Conservation (phyloP, 2,329 filamentous ascomycete genomes). For the Rhynchosporium agropyri region DNA sequence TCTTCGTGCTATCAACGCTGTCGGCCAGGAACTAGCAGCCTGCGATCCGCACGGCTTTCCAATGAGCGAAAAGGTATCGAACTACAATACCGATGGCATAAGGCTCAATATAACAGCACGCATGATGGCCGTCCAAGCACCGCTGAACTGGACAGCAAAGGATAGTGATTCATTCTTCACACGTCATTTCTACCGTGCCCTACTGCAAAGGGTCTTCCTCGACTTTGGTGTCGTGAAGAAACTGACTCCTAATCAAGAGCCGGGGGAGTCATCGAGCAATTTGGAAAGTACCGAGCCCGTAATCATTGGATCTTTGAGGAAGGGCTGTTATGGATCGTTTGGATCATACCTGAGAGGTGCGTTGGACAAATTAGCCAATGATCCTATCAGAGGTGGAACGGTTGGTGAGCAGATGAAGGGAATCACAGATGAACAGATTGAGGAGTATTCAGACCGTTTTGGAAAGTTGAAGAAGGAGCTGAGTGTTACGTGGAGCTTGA, state of each 20-base stretch:
- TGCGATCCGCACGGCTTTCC: slow-evolving; percentile 91
- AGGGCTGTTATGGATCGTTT: slow-evolving; percentile 77
- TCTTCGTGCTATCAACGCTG: slow-evolving; percentile 65
- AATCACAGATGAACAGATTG: slow-evolving; percentile 76
- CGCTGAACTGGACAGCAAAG: slow-evolving; percentile 81
- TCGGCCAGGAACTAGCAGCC: slow-evolving; percentile 69
- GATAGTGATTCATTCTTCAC: slow-evolving; percentile 90
- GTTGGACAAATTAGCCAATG: slow-evolving; percentile 68
- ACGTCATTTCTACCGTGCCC: slow-evolving; percentile 87
- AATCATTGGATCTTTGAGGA: slow-evolving; percentile 83
- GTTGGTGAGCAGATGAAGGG: slow-evolving; percentile 66
- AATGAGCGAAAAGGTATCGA: slow-evolving; percentile 74
- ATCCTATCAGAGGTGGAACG: slow-evolving; percentile 60
- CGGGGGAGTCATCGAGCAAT: slow-evolving; percentile 19
- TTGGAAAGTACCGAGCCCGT: slow-evolving; percentile 70
- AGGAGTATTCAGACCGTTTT: slow-evolving; percentile 68
- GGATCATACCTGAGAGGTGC: slow-evolving; percentile 79
- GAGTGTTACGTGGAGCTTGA: slow-evolving; percentile 87
- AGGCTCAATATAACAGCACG: slow-evolving; percentile 92
- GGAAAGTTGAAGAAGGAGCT: slow-evolving; percentile 73
- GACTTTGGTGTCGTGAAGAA: slow-evolving; percentile 77
- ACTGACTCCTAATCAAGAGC: slow-evolving; percentile 34
- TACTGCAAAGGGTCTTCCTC: slow-evolving; percentile 89
- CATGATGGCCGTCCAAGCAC: slow-evolving; percentile 98
- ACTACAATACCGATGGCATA: slow-evolving; percentile 62